Percentiles rank a stretch among this genome's conserved stretches.
Evolutionary conservation across 441 rosid genomes (phyloP).

Genomic region (Euphorbia schlechtendalii): DNA sequence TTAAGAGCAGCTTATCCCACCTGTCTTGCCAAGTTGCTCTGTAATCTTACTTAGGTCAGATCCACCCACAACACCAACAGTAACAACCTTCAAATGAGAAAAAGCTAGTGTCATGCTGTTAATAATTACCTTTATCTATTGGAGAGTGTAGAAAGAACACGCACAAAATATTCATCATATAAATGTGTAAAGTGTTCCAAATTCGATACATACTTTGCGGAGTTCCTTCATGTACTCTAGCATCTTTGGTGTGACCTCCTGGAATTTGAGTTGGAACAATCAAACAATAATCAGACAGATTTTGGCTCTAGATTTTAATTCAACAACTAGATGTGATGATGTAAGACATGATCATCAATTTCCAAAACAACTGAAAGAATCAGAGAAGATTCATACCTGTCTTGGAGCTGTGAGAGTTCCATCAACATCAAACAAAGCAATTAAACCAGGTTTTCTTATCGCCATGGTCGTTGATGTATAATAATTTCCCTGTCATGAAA

Average conservation of each 20-base stretch:
- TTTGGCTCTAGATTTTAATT: too few relatives aligned
- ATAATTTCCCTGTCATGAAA: conserved; percentile 8
- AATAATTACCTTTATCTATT: neutral
- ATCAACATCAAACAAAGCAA: conserved; percentile 51
- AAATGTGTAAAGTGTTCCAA: neutral
- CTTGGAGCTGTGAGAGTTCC: conserved; percentile 90
- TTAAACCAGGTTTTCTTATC: conserved; percentile 46
- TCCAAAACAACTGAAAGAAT: conserved; percentile 7
- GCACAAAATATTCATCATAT: neutral
- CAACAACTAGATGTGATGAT: too few relatives aligned
- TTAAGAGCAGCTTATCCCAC: conserved; percentile 27
- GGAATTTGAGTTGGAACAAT: neutral
- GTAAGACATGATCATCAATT: neutral
- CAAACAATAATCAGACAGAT: too few relatives aligned
- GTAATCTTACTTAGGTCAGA: conserved; percentile 85
- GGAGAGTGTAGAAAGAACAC: neutral
- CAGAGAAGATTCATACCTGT: conserved; percentile 36
- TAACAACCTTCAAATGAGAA: conserved; percentile 47
- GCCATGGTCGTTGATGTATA: conserved; percentile 35
- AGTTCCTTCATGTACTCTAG: conserved; percentile 64
- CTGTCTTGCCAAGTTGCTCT: conserved; percentile 88
- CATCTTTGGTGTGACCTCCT: conserved; percentile 52
- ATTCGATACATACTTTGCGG: conserved; percentile 44
- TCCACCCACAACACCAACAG: conserved; percentile 95
- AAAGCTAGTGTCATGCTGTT: neutral